Evolutionary conservation across 106 monocot genomes (phyloP).

Genomic region (Gastrodia elata): DNA sequence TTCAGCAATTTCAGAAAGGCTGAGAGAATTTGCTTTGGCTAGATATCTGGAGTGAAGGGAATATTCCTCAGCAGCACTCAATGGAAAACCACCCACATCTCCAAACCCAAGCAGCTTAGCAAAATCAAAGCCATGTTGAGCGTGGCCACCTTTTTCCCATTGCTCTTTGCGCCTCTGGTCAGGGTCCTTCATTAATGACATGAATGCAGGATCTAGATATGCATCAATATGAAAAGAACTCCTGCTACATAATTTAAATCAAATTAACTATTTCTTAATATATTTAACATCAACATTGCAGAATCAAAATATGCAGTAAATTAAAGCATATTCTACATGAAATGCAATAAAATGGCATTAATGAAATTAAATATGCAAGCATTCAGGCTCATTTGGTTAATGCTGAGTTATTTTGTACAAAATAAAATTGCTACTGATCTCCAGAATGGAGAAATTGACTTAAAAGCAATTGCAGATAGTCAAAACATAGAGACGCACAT

Average conservation of each 20-base stretch:
- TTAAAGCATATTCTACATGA: background rate
- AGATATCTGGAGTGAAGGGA: slow-evolving; percentile 98
- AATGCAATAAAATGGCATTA: background rate
- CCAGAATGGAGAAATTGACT: background rate
- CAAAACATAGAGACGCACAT: background rate
- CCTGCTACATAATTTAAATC: slow-evolving; percentile 19
- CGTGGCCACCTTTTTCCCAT: slow-evolving; percentile 70
- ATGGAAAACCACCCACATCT: slow-evolving; percentile 85
- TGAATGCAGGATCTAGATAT: slow-evolving; percentile 89
- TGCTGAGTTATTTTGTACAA: too few species aligned
- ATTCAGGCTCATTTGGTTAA: background rate
- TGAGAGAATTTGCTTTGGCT: slow-evolving; percentile 93
- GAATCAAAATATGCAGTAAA: background rate
- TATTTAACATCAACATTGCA: background rate
- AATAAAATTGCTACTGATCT: background rate
- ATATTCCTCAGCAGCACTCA: slow-evolving; percentile 90
- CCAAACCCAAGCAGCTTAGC: slow-evolving; percentile 88
- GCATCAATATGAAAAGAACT: slow-evolving; percentile 66
- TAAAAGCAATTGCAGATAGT: too few species aligned
- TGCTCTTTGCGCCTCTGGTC: slow-evolving; percentile 79
- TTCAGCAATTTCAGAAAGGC: slow-evolving; percentile 94
- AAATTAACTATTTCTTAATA: background rate
- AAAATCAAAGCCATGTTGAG: slow-evolving; percentile 68
- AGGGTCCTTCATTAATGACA: slow-evolving; percentile 93
- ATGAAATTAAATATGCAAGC: background rate